These are phyloP conservation scores for Diospyros kaki DNA, from an alignment of 148 eudicot species.

Conservation along the genomic window DNA sequence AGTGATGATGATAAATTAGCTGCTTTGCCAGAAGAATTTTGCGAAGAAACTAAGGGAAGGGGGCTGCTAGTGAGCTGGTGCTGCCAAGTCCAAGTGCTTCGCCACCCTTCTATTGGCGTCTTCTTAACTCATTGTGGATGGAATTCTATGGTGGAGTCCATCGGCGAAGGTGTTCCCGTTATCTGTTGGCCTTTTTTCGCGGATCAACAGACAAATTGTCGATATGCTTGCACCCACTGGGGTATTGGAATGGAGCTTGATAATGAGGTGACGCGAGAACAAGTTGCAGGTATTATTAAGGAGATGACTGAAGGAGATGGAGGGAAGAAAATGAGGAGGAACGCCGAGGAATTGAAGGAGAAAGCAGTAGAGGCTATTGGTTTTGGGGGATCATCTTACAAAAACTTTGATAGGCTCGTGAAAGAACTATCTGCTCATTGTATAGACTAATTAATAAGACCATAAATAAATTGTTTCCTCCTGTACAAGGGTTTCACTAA, in stretches of 20 bases:
- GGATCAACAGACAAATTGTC: slow-evolving; percentile 1
- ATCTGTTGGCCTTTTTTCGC: slow-evolving; percentile 14
- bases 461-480: too few relatives aligned
- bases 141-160: slow-evolving; percentile 5
- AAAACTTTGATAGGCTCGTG: neutral
- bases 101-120: neutral
- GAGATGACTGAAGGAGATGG: slow-evolving; percentile 9
- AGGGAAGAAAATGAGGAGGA: slow-evolving; percentile 7
- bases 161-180: slow-evolving; percentile 3
- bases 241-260: slow-evolving; percentile 10
- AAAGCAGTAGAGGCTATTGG: slow-evolving; percentile 5
- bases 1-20: neutral
- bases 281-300: slow-evolving; percentile 1
- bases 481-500: too few relatives aligned
- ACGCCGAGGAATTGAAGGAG: slow-evolving; percentile 5
- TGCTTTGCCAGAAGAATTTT: neutral
- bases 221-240: neutral
- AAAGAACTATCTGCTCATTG: neutral
- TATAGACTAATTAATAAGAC: neutral
- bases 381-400: slow-evolving; percentile 7
- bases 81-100: neutral
- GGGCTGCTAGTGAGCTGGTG: slow-evolving; percentile 5
- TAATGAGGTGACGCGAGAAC: slow-evolving; percentile 1
- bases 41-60: neutral
- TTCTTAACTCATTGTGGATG: slow-evolving; percentile 10